Evolutionary conservation across 805 yeast species (phyloP).

Genomic region (Henningerozyma blattae): DNA sequence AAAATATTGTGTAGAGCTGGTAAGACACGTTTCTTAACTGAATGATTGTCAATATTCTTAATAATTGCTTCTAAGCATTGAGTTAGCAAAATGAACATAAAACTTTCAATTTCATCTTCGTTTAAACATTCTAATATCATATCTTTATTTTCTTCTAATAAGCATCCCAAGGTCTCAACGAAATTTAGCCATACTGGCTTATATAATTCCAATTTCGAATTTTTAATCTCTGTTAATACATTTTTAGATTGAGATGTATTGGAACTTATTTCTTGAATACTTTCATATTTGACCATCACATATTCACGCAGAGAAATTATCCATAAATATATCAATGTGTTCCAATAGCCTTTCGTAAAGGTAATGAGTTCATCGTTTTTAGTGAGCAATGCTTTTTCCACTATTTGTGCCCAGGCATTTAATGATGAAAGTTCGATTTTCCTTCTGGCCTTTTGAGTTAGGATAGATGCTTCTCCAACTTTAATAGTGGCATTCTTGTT

Average conservation of each 20-base stretch:
- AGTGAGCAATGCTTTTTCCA: constrained; percentile 18
- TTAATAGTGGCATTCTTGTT: constrained; percentile 24
- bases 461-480: constrained; percentile 44
- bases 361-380: constrained; percentile 32
- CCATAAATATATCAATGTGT: constrained; percentile 67
- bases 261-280: constrained; percentile 5
- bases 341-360: constrained; percentile 44
- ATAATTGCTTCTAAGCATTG: constrained; percentile 71
- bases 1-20: constrained; percentile 46
- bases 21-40: constrained; percentile 26
- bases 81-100: constrained; percentile 71
- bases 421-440: constrained; percentile 48
- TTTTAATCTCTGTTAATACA: constrained; percentile 8
- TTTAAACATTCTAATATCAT: constrained; percentile 37
- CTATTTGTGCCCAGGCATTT: constrained; percentile 64
- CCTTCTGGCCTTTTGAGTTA: constrained; percentile 34
- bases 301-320: constrained; percentile 60
- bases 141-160: constrained; percentile 39
- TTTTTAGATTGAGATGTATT: constrained; percentile 4
- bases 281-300: constrained; percentile 49
- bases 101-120: constrained; percentile 42
- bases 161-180: constrained; percentile 59
- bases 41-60: constrained; percentile 22
- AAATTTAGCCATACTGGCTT: constrained; percentile 59
- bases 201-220: constrained; percentile 24